These are phyloP conservation scores for Termitomyces bulborhizus DNA, from an alignment of 768 basidiomycete species.

Conservation along the genomic window DNA sequence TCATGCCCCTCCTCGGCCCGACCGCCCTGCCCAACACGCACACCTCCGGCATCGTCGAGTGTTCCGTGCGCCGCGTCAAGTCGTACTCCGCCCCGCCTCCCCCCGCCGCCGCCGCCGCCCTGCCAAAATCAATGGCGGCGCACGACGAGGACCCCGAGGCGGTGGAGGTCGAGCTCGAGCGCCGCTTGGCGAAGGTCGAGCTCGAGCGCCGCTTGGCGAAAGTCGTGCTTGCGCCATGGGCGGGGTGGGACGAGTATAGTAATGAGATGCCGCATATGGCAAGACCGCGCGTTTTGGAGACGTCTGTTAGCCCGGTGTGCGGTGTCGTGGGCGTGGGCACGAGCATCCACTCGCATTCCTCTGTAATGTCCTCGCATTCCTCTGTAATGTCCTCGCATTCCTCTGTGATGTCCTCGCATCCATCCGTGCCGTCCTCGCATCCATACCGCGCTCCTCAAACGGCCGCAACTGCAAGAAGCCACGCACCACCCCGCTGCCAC, in stretches of 20 bases:
- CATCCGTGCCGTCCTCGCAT: too few species aligned
- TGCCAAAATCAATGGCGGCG: conserved; percentile 20
- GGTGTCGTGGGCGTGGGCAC: too few species aligned
- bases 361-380: too few species aligned
- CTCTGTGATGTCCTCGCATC: neutral
- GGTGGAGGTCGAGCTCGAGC: conserved; percentile 33
- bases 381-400: too few species aligned
- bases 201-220: conserved; percentile 30
- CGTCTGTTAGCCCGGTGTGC: conserved; percentile 17
- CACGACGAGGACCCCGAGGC: conserved; percentile 22
- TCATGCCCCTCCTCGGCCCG: conserved; percentile 46
- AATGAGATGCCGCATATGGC: conserved; percentile 28
- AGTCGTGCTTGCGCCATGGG: conserved; percentile 34
- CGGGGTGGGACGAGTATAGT: conserved; percentile 30
- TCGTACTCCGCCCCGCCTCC: conserved; percentile 33
- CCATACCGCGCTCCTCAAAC: conserved; percentile 12
- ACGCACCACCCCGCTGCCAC: neutral
- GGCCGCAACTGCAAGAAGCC: conserved; percentile 16
- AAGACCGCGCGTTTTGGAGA: conserved; percentile 28
- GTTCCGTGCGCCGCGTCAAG: conserved; percentile 52
- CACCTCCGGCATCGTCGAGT: conserved; percentile 59
- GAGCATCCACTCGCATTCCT: conserved; percentile 8
- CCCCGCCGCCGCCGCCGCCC: conserved; percentile 11
- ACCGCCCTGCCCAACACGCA: conserved; percentile 56
- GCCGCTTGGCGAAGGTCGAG: conserved; percentile 27